phyloP scores from a whole-genome alignment of 441 rosid genomes.

The Pelargonium australe region DNA sequence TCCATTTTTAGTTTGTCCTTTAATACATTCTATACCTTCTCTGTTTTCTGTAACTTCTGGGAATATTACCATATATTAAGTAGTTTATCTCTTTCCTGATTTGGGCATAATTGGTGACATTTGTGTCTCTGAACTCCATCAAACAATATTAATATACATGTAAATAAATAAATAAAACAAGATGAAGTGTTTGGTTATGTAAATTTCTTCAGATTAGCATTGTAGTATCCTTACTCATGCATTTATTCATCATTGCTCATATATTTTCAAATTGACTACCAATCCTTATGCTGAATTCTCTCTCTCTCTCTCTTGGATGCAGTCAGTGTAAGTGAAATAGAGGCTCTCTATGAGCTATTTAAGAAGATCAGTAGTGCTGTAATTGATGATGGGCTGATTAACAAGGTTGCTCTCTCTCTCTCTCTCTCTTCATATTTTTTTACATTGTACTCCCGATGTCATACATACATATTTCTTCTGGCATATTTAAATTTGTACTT shows the following conservation, averaged over 20 bases:
- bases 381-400: conserved; percentile 89
- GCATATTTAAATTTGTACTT: too few species aligned
- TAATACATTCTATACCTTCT: background rate
- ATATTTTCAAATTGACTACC: too few species aligned
- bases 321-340: conserved; percentile 97
- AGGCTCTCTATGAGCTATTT: conserved; percentile 92
- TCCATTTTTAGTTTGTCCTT: conserved; percentile 9
- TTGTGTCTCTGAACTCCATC: too few species aligned
- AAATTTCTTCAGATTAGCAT: too few species aligned
- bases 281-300: too few species aligned
- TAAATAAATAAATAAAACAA: too few species aligned
- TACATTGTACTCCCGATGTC: background rate
- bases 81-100: background rate
- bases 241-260: background rate
- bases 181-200: background rate
- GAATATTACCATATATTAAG: background rate
- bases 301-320: conserved; percentile 31
- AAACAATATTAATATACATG: too few species aligned
- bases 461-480: too few species aligned
- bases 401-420: conserved; percentile 47
- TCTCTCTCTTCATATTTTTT: background rate
- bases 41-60: background rate
- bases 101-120: too few species aligned
- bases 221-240: background rate
- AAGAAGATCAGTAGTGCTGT: conserved; percentile 98